Conservation (phyloP, 2,329 filamentous ascomycete genomes). For the Conoideocrella luteorostrata region DNA sequence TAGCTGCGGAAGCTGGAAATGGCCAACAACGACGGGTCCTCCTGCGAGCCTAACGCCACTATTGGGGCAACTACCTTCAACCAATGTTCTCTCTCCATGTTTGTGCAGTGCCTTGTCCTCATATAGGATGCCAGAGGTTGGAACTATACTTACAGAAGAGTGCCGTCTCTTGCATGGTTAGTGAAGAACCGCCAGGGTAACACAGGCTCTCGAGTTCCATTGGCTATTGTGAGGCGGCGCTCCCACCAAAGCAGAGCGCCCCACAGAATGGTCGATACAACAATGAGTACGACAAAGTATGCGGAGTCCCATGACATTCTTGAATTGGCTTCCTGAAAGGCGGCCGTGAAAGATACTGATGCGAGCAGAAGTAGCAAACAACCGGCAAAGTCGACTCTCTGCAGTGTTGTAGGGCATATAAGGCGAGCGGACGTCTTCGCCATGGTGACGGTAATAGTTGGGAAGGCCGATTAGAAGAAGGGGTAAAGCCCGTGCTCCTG, state of each 20-base stretch:
- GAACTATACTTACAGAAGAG: slow-evolving; percentile 12
- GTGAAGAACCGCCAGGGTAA: slow-evolving; percentile 17
- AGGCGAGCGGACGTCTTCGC: background rate
- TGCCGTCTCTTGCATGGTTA: slow-evolving; percentile 11
- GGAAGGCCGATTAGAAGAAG: slow-evolving; percentile 3
- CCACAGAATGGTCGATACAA: slow-evolving; percentile 4
- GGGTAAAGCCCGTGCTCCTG: background rate
- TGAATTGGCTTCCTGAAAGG: slow-evolving; percentile 6
- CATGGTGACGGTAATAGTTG: slow-evolving; percentile 1
- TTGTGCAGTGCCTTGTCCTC: too few species aligned
- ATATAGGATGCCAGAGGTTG: background rate
- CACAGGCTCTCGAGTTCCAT: slow-evolving; percentile 13
- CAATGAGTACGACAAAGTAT: slow-evolving; percentile 6
- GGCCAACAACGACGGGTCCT: slow-evolving; percentile 6
- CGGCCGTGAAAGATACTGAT: slow-evolving; percentile 3
- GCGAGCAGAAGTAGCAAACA: slow-evolving; percentile 3
- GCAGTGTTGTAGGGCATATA: background rate
- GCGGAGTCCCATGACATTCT: slow-evolving; percentile 5
- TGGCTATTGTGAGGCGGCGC: background rate
- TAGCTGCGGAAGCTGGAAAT: slow-evolving; percentile 13
- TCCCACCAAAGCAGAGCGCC: slow-evolving; percentile 4
- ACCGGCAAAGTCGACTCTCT: slow-evolving; percentile 2
- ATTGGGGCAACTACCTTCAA: too few species aligned
- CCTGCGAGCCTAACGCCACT: too few species aligned
- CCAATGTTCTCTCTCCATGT: too few species aligned